Percentiles rank a stretch among this genome's conserved stretches.
phyloP scores from a whole-genome alignment of 371 early-diverging fungal species.

The Zychaea mexicana region DNA sequence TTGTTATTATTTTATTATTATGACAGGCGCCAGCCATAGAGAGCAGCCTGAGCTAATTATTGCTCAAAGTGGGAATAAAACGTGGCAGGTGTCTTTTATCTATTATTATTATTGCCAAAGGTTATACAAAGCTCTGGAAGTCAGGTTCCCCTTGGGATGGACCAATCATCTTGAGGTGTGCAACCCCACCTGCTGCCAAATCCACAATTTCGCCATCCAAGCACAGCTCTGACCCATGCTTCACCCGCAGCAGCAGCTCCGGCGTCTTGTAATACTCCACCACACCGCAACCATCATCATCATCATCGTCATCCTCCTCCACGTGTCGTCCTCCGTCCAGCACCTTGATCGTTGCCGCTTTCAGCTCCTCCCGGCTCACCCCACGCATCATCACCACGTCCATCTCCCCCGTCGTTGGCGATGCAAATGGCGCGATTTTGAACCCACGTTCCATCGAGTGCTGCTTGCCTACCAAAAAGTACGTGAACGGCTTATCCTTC shows the following conservation, averaged over 20 bases:
- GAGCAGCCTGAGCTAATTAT: no score
- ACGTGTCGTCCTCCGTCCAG: constrained; percentile 44
- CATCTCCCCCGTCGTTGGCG: constrained; percentile 27
- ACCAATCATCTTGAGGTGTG: constrained; percentile 30
- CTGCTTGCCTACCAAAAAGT: constrained; percentile 45
- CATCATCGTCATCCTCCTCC: constrained; percentile 16
- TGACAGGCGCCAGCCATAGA: no score
- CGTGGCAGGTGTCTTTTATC: background rate
- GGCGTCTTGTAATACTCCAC: constrained; percentile 45
- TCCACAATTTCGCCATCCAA: constrained; percentile 48
- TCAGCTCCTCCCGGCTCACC: constrained; percentile 28
- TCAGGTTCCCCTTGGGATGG: constrained; percentile 23
- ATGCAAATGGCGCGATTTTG: constrained; percentile 44
- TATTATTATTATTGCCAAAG: no score
- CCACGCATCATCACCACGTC: constrained; percentile 37
- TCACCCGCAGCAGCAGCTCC: constrained; percentile 34
- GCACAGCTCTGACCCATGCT: constrained; percentile 40
- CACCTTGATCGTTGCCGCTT: constrained; percentile 28
- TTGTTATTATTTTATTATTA: no score
- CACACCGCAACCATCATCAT: constrained; percentile 7
- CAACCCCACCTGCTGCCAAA: constrained; percentile 29
- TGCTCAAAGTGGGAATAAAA: background rate
- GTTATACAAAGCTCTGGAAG: constrained; percentile 19
- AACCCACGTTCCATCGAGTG: constrained; percentile 47
- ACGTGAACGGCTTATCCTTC: constrained; percentile 33